Evolutionary conservation across 331 rosid species (phyloP).

Genomic region (Dryas integrifolia): DNA sequence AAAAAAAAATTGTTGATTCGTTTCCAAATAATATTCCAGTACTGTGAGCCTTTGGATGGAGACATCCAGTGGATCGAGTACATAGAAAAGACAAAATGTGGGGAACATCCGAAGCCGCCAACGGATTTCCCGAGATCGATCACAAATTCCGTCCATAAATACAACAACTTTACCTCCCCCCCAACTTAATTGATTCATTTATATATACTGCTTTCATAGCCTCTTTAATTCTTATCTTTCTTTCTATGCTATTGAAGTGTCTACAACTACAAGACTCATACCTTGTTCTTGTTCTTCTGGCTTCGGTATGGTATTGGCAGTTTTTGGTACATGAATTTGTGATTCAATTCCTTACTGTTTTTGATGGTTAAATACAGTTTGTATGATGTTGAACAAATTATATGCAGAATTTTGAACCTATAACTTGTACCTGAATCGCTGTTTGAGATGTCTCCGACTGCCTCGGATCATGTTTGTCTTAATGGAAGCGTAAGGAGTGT

Average conservation of each 20-base stretch:
- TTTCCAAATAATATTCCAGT: background rate
- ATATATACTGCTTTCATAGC: too few relatives aligned
- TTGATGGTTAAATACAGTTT: background rate
- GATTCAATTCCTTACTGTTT: background rate
- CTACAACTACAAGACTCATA: too few relatives aligned
- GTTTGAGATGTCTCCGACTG: constrained; percentile 15
- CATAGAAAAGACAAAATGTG: background rate
- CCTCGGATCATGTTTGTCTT: background rate
- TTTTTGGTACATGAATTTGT: background rate
- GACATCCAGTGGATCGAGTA: background rate
- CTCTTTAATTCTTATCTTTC: background rate
- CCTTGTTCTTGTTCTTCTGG: background rate
- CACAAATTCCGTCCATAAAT: background rate
- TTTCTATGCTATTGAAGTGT: background rate
- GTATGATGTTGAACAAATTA: background rate
- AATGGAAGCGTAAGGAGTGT: constrained; percentile 17
- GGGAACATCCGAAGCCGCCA: constrained; percentile 6
- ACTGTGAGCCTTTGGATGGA: background rate
- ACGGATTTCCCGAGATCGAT: constrained; percentile 16
- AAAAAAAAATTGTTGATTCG: background rate
- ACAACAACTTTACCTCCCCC: background rate
- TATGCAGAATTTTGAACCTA: background rate
- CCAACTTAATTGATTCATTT: background rate
- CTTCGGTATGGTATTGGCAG: too few relatives aligned
- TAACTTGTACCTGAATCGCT: background rate